phyloP scores from a whole-genome alignment of 2,329 filamentous ascomycete species.

The Paecilomyces niveus region DNA sequence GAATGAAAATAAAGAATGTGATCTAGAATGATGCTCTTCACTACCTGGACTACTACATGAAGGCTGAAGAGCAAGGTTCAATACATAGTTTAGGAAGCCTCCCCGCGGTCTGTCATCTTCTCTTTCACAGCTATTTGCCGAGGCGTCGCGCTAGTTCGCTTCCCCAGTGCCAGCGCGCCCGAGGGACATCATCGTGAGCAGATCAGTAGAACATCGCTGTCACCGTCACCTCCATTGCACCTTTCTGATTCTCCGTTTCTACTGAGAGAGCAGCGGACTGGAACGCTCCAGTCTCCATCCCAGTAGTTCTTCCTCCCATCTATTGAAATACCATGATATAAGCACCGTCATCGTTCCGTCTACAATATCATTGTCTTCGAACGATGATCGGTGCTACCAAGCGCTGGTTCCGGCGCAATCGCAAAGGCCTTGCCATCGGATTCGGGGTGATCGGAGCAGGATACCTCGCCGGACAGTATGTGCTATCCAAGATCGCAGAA shows the following conservation, averaged over 20 bases:
- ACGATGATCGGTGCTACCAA: constrained; percentile 65
- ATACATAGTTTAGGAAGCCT: neutral
- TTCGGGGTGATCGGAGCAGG: constrained; percentile 80
- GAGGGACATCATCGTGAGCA: neutral
- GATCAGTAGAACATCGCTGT: neutral
- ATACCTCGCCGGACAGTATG: constrained; percentile 89
- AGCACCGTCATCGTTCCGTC: neutral
- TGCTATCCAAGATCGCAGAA: constrained; percentile 83
- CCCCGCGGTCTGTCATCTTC: neutral
- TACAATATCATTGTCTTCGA: constrained; percentile 1
- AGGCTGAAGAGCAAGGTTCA: too few relatives aligned
- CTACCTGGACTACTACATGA: too few relatives aligned
- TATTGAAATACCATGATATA: constrained; percentile 6
- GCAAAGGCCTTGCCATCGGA: constrained; percentile 81
- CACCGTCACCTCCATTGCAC: neutral
- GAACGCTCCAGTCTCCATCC: neutral
- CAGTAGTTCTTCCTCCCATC: neutral
- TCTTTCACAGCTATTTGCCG: neutral
- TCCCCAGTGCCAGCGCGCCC: neutral
- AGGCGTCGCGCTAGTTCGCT: neutral
- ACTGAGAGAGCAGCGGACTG: neutral
- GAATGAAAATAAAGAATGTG: too few relatives aligned
- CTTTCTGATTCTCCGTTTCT: neutral
- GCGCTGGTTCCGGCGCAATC: constrained; percentile 88
- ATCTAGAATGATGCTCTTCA: too few relatives aligned